A percentile compares a stretch with the other conserved stretches of the same genome.
phyloP scores from a whole-genome alignment of 257 asterid genomes.

The Catharanthus roseus region DNA sequence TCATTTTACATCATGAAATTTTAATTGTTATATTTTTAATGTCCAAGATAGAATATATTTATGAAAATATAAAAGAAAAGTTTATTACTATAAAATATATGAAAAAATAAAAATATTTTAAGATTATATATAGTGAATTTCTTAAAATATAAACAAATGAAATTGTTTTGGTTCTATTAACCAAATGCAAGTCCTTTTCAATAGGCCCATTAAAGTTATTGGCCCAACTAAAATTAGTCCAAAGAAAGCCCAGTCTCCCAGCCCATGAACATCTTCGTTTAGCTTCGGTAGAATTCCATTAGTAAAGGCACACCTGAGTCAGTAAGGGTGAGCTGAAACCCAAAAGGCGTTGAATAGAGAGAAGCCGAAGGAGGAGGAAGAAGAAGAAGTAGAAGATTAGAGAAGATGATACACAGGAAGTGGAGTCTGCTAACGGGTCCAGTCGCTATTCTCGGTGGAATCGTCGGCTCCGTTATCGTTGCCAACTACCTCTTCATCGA shows the following conservation, averaged over 20 bases:
- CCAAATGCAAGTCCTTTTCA: no score
- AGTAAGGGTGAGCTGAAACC: background rate
- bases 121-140: no score
- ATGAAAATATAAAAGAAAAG: no score
- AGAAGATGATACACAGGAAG: conserved; percentile 60
- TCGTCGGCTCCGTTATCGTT: conserved; percentile 58
- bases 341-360: conserved; percentile 4
- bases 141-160: no score
- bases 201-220: background rate
- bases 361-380: background rate
- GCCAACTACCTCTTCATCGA: conserved; percentile 56
- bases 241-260: conserved; percentile 1
- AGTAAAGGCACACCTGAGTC: no score
- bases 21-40: no score
- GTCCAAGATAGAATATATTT: no score
- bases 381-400: background rate
- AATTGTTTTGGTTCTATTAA: no score
- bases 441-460: conserved; percentile 44
- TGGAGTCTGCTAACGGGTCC: conserved; percentile 85
- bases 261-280: background rate
- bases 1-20: no score
- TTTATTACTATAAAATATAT: no score
- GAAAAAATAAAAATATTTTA: no score
- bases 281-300: background rate
- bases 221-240: background rate